Evolutionary conservation across 305 asterid species (phyloP).

Genomic region (Rubia balearica): DNA sequence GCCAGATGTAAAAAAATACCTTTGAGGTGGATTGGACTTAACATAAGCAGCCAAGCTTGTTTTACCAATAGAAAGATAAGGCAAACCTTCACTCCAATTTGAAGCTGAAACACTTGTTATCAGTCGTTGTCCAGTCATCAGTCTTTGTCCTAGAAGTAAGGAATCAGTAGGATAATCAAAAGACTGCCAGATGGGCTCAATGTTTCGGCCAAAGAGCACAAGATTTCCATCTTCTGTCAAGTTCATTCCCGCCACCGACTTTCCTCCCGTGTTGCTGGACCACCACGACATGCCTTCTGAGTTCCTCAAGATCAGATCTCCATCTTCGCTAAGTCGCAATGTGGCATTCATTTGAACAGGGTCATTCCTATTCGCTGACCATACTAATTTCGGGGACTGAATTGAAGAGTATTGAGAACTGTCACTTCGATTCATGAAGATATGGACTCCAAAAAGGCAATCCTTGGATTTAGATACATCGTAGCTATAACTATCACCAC

Average conservation of each 20-base stretch:
- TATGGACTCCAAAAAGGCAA: slow-evolving; percentile 6
- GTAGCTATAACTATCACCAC: too few species aligned
- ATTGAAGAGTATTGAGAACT: not conserved
- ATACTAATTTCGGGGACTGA: not conserved
- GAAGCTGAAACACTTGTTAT: too few species aligned
- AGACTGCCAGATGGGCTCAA: too few species aligned
- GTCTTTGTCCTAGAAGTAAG: too few species aligned
- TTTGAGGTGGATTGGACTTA: slow-evolving; percentile 11
- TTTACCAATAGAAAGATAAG: not conserved
- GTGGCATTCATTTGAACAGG: slow-evolving; percentile 13
- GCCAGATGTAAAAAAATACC: not conserved
- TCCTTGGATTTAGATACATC: not conserved
- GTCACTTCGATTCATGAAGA: not conserved
- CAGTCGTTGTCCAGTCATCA: too few species aligned
- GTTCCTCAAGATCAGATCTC: not conserved
- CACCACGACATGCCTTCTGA: too few species aligned
- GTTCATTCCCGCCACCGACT: too few species aligned
- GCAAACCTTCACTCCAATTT: too few species aligned
- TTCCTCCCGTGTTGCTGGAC: too few species aligned
- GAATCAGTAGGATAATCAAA: too few species aligned
- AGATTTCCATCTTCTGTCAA: too few species aligned
- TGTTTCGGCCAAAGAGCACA: too few species aligned
- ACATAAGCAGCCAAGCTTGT: not conserved
- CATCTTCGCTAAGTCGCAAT: slow-evolving; percentile 6
- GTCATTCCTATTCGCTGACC: slow-evolving; percentile 13